Base-by-base conservation (phyloP, 2,329 filamentous ascomycete genomes). In the Pseudocercospora musae region DNA sequence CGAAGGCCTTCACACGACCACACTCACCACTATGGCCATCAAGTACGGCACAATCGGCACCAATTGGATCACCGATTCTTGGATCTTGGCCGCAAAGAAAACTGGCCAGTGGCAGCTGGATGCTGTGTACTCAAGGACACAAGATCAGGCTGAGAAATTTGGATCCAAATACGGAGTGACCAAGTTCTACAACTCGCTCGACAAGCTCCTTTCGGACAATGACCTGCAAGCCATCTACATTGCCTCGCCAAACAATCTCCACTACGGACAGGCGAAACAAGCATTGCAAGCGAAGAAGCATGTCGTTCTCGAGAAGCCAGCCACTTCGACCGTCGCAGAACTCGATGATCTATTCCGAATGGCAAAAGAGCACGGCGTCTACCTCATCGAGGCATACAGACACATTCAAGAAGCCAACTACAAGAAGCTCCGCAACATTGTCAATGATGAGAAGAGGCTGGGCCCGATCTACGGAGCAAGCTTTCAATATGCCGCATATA, bases 331-430 rank as follows among this genome's bases (percentile, higher is more conserved):
- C 1, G 67, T 73, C 25, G 64, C 68, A 1, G 78, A 82, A 65
- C 73, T 81, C 3, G 74, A 79, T 37, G 72, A 77, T 27, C 70
- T 82, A 11, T 80, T 81, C 70, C 64, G 68, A 15, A 70, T 78
- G 13, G 78, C 80, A 1, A 73, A 77, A 48, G 69, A 73, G 40
- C 75, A 80, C 21, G 70, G 72, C 15, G 74, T 81, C 9, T 77
- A 78, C 63, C 68, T 82, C 13, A 75, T 82, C 60, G 80, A 82
- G 71, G 80, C 80, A 15, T 81, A 76, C 73, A 73, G 80, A 37
- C 80, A 82, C 68, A 77, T 82, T 55, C 80, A 81, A 71, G 80
- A 82, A 71, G 72, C 74, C 46, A 82, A 82, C 70, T 82, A 80
- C 75, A 78, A 78, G 59, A 70, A 77, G 29, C 68, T 82, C 31